Evolutionary conservation across 495 filamentous ascomycete species (phyloP).

Genomic region (Penicillium paxilli): DNA sequence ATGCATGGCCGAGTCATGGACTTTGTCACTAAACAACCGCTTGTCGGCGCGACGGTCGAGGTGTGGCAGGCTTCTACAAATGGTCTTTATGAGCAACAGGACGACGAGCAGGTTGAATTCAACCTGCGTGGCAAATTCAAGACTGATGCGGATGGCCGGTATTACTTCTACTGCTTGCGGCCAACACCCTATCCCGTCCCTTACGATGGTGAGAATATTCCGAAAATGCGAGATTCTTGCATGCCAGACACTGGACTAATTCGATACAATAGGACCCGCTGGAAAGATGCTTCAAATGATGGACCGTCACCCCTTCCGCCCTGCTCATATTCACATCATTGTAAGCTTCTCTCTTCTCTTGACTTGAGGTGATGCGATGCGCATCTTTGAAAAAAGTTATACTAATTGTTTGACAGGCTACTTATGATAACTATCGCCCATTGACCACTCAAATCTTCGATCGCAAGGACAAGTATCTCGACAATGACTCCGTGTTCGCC

Average conservation of each 20-base stretch:
- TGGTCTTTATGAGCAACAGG: slow-evolving; percentile 80
- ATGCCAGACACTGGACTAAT: neutral
- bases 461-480: slow-evolving; percentile 58
- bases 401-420: slow-evolving; percentile 33
- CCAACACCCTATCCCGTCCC: slow-evolving; percentile 75
- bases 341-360: slow-evolving; percentile 37
- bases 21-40: slow-evolving; percentile 54
- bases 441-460: slow-evolving; percentile 78
- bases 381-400: too few relatives aligned
- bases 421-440: slow-evolving; percentile 50
- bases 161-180: slow-evolving; percentile 65
- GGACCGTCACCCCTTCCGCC: slow-evolving; percentile 76
- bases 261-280: slow-evolving; percentile 33
- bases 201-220: slow-evolving; percentile 59
- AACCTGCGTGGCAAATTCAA: slow-evolving; percentile 73
- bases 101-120: slow-evolving; percentile 66
- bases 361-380: slow-evolving; percentile 2
- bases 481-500: slow-evolving; percentile 72
- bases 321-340: slow-evolving; percentile 85
- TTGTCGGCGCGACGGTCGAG: slow-evolving; percentile 65
- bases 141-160: slow-evolving; percentile 64
- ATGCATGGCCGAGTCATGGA: slow-evolving; percentile 66
- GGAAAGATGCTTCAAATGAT: slow-evolving; percentile 53
- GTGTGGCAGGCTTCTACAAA: slow-evolving; percentile 78
- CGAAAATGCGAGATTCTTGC: slow-evolving; percentile 30